phyloP scores from a whole-genome alignment of 441 rosid species.

The Populus hybrid region DNA sequence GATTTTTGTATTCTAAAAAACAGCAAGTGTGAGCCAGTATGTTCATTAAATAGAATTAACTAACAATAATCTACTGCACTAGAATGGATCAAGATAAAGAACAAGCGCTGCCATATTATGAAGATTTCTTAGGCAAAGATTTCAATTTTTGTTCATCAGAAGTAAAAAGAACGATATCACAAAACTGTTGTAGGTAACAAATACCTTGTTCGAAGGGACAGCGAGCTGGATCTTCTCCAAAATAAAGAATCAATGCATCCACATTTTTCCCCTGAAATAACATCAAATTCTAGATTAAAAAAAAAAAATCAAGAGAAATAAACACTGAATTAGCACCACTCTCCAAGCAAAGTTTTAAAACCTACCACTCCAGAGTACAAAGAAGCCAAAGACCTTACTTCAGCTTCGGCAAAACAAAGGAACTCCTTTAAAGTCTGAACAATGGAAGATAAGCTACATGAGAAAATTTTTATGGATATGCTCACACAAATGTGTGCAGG shows the following conservation, averaged over 20 bases:
- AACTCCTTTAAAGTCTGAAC: slow-evolving; percentile 71
- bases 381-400: slow-evolving; percentile 80
- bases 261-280: slow-evolving; percentile 82
- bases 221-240: slow-evolving; percentile 96
- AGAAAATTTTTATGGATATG: neutral
- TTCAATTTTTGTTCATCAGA: neutral
- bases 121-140: neutral
- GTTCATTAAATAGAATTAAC: neutral
- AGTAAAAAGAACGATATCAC: neutral
- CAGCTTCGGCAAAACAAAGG: slow-evolving; percentile 80
- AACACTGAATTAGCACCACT: neutral
- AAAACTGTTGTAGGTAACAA: neutral
- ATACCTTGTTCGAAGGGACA: slow-evolving; percentile 96
- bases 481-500: neutral
- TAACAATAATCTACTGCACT: neutral
- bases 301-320: neutral
- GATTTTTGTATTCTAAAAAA: neutral
- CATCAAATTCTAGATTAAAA: slow-evolving; percentile 6
- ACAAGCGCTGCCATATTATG: neutral
- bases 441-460: slow-evolving; percentile 3
- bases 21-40: neutral
- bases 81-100: neutral
- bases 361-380: slow-evolving; percentile 87
- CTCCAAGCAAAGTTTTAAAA: slow-evolving; percentile 13
- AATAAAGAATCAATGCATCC: slow-evolving; percentile 85